phyloP scores from a whole-genome alignment of 2,329 filamentous ascomycete species.

The Diaporthe sp. region DNA sequence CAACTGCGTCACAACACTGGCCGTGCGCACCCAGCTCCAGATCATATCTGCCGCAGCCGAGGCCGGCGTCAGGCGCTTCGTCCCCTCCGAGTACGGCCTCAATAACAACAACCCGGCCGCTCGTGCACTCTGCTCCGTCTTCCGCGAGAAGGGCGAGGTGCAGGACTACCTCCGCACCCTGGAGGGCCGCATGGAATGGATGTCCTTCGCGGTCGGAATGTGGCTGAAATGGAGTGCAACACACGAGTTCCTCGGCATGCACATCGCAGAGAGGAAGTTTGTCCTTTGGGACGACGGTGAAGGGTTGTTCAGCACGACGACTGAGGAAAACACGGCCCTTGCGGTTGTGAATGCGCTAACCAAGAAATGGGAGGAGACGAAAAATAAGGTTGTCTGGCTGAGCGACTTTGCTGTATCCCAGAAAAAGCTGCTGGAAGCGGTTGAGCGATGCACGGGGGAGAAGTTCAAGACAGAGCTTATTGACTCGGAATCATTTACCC shows the following conservation, averaged over 20 bases:
- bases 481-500: slow-evolving; percentile 40
- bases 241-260: slow-evolving; percentile 42
- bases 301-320: slow-evolving; percentile 46
- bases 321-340: slow-evolving; percentile 47
- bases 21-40: slow-evolving; percentile 54
- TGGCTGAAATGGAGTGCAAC: slow-evolving; percentile 44
- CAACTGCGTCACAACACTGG: slow-evolving; percentile 51
- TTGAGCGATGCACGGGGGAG: slow-evolving; percentile 61
- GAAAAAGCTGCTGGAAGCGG: slow-evolving; percentile 52
- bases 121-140: slow-evolving; percentile 41
- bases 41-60: slow-evolving; percentile 65
- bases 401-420: slow-evolving; percentile 47
- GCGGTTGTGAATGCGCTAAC: slow-evolving; percentile 43
- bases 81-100: slow-evolving; percentile 63
- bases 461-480: slow-evolving; percentile 45
- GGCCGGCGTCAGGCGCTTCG: slow-evolving; percentile 65
- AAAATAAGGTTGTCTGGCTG: slow-evolving; percentile 46
- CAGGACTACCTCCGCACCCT: slow-evolving; percentile 42
- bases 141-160: slow-evolving; percentile 43
- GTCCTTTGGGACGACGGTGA: slow-evolving; percentile 48
- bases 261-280: slow-evolving; percentile 37
- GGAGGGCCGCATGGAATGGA: slow-evolving; percentile 45
- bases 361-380: slow-evolving; percentile 44
- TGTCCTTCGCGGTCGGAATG: slow-evolving; percentile 42
- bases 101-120: slow-evolving; percentile 45